These are phyloP conservation scores for Microbotryum lychnidis-dioicae DNA, from an alignment of 1,284 basidiomycete species.

Conservation along the genomic window DNA sequence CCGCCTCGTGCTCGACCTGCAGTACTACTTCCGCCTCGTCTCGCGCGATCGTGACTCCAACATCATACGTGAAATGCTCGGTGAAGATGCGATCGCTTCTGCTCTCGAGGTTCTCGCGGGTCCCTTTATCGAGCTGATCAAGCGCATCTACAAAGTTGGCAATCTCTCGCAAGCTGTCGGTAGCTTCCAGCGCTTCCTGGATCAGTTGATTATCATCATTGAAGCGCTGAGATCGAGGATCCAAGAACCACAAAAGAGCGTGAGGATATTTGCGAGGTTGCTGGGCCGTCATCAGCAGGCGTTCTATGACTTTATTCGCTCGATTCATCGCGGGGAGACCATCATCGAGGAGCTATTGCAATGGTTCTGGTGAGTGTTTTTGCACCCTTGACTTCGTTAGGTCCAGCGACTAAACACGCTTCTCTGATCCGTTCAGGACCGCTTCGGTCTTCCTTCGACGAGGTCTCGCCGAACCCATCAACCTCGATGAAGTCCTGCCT, in stretches of 20 bases:
- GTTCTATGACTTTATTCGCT: conserved; percentile 93
- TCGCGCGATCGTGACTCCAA: conserved; percentile 29
- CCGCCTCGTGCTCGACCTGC: conserved; percentile 32
- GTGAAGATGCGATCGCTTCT: conserved; percentile 23
- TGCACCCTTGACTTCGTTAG: background rate
- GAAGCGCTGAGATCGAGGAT: conserved; percentile 22
- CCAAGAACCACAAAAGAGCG: conserved; percentile 69
- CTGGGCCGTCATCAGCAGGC: conserved; percentile 86
- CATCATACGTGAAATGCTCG: conserved; percentile 27
- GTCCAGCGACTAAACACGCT: too few relatives aligned
- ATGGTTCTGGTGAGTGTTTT: conserved; percentile 22
- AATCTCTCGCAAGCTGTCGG: conserved; percentile 21
- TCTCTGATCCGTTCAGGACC: conserved; percentile 4
- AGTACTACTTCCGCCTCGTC: conserved; percentile 26
- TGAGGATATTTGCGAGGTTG: conserved; percentile 85
- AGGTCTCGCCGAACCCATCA: conserved; percentile 20
- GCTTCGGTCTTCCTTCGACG: conserved; percentile 25
- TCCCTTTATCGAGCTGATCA: conserved; percentile 28
- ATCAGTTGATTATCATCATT: conserved; percentile 31
- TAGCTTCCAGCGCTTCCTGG: conserved; percentile 29
- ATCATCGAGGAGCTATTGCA: conserved; percentile 33
- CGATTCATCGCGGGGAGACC: conserved; percentile 57
- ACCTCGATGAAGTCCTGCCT: conserved; percentile 21
- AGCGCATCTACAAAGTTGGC: conserved; percentile 29
- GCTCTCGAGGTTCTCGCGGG: conserved; percentile 27